Evolutionary conservation across 2,329 filamentous ascomycete species (phyloP), one percentile per base, ranked within the genome.

Genomic region (Aspergillus fumigatus): DNA sequence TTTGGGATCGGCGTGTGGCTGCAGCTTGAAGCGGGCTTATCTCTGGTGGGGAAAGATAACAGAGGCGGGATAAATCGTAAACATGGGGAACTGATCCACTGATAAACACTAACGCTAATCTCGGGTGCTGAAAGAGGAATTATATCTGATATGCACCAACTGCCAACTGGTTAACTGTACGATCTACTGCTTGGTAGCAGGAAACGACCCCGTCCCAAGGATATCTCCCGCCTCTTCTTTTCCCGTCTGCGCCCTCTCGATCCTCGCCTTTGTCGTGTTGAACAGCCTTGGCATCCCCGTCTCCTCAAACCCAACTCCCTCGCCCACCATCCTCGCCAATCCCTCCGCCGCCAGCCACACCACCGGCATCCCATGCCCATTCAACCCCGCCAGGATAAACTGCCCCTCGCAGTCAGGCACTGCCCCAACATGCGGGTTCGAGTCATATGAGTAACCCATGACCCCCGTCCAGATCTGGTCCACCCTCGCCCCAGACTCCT

Each of bases 311-410:
- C 58, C 21, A 5, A 61, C 58, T 1, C 55, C 59, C 7, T 64
- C 62, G 10, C 64, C 58, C 55, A 85, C 79, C 80, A 86, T 84
- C 19, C 74, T 69, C 1, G 79, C 81, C 55, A 88, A 63, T 0
- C 80, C 85, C 62, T 80, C 79, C 0, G 84, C 84, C 32, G 80
- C 81, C 66, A 84, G 80, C 72, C 83, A 82, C 54, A 83, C 84
- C 19, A 84, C 68, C 0, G 84, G 84, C 86, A 88, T 88, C 0
- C 85, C 84, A 68, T 88, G 84, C 0, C 86, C 86, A 65, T 87
- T 86, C 62, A 88, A 88, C 1, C 83, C 80, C 1, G 81, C 83
- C 14, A 77, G 78, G 2, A 85, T 73, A 77, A 82, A 88, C 21
- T 88, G 65, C 0, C 79, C 77, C 3, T 70, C 60, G 50, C 65